Base-by-base conservation (phyloP, 805 yeast species). In the Candida broadrunensis region DNA sequence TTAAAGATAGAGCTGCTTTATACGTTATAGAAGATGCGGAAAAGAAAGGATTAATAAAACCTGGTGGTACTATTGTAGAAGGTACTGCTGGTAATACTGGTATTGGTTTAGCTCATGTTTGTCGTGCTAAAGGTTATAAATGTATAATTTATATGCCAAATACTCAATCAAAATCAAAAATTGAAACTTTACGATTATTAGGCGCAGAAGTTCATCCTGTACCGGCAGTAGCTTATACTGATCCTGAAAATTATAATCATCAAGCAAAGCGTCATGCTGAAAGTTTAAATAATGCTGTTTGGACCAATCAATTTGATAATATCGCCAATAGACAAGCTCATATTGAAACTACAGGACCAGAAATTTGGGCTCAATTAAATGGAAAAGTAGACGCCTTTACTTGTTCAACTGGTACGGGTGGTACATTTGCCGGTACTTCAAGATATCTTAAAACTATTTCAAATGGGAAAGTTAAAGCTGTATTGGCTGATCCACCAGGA, bases 81-180 rank as follows among this genome's bases (percentile, higher is more conserved):
- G 96, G 96, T 6, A 88, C 96, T 11, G 97, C 97, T 3, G 97
- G 97, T 24, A 88, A 88, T 65, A 88, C 97, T n/a, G 97, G 96
- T 14, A 88, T 88, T 50, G 96, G 96, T 1, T 67, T 88, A 41
- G 96, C 96, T 5, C 81, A 76, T 53, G 79, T 83, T 34, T 86
- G 95, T 58, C 72, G 95, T 26, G 77, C 90, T 36, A 78, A 83
- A 51, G 96, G 96, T 23, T 88, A 88, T 71, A 78, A 83, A 42
- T 81, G 93, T 60, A 81, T 88, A 37, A 85, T 88, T 43, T 88
- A 87, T 70, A 88, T 88, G 89, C 97, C 97, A 43, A 80, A 88
- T 62, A 87, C 95, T 2, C 96, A 88, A 61, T 78, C 93, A 5
- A 85, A 85, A 49, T 73, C 80, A 35, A 88, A 88, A 58, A 83